phyloP scores from a whole-genome alignment of 768 basidiomycete genomes.

The Tylopilus plumbeoviolaceoides region DNA sequence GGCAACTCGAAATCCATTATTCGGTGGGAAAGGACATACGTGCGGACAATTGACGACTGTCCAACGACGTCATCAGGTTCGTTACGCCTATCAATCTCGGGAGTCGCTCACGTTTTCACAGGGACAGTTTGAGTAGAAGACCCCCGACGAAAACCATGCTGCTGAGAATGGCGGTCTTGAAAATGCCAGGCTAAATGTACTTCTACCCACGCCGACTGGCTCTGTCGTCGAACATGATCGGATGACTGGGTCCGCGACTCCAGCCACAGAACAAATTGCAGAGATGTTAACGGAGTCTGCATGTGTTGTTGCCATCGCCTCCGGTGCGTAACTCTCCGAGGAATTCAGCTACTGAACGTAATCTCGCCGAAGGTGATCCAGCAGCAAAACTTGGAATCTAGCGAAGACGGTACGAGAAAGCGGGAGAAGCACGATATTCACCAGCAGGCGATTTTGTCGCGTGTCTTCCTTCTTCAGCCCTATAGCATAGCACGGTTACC shows the following conservation, averaged over 20 bases:
- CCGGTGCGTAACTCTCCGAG: not conserved
- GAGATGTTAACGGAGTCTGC: not conserved
- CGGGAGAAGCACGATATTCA: not conserved
- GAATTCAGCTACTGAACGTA: not conserved
- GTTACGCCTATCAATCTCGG: not conserved
- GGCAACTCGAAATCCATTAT: not conserved
- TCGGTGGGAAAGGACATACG: not conserved
- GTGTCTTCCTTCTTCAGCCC: not conserved
- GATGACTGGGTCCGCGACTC: not conserved
- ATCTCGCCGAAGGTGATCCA: not conserved
- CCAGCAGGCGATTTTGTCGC: slow-evolving; percentile 2
- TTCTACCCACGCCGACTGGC: too few relatives aligned
- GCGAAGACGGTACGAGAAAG: not conserved
- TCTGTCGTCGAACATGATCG: not conserved
- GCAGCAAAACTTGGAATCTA: not conserved
- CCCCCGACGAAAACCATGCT: too few relatives aligned
- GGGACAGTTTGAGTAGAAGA: too few relatives aligned
- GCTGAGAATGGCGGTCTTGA: too few relatives aligned
- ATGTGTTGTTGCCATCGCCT: not conserved
- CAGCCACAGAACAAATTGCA: not conserved
- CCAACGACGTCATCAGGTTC: too few relatives aligned
- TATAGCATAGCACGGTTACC: not conserved
- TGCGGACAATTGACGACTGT: not conserved
- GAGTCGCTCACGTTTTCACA: not conserved
- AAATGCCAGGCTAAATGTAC: too few relatives aligned